Evolutionary conservation across 495 filamentous ascomycete species (phyloP), one percentile per base, ranked within the genome.

Genomic region (Evansstolkia leycettana): DNA sequence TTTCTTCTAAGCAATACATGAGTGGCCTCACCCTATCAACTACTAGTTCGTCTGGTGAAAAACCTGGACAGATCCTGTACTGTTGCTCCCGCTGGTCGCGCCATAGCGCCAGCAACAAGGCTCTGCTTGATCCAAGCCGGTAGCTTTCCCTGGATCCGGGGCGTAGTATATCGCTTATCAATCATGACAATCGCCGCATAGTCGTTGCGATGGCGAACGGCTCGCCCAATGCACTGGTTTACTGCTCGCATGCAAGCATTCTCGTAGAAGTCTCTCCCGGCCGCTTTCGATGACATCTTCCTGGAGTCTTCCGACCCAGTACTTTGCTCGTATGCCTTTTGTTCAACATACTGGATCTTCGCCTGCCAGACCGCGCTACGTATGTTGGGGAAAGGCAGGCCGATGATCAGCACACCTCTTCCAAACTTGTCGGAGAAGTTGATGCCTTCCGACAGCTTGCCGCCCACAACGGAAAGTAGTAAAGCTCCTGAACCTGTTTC

Each of bases 231-330:
- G 47, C 82, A 86, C 64, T 98, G 90, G 54, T 98, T 98, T 27
- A 98, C 92, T 10, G 89, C 85, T 28, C 90, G 69, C 85, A 98
- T 94, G 57, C 85, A 93, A 2, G 84, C 76, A 49, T 96, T 96
- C 55, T 94, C 88, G 51, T 93, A 94, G 52, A 89, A 93, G 25
- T 89, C 84, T 23, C 78, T 63, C 2, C 76, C 76, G 1, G 77
- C 82, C 34, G 75, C 75, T 47, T 79, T 87, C 15, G 73, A 47
- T 2, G 41, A 44, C 26, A 43, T 47, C 31, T 48, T 56, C 36
- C 52, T 54, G 36, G 42, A 51, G 8, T 58, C 42, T 17, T 63
- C 62, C 7, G 51, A 43, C 24, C 52, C 54, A 6, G 51, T 48
- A 4, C 64, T 53, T 8, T 60, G 64, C 10, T 58, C 50, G 3